Percentiles rank a stretch among this genome's conserved stretches.
Conservation (phyloP, 2,329 filamentous ascomycete genomes). For the Sordariomycetes sp. region DNA sequence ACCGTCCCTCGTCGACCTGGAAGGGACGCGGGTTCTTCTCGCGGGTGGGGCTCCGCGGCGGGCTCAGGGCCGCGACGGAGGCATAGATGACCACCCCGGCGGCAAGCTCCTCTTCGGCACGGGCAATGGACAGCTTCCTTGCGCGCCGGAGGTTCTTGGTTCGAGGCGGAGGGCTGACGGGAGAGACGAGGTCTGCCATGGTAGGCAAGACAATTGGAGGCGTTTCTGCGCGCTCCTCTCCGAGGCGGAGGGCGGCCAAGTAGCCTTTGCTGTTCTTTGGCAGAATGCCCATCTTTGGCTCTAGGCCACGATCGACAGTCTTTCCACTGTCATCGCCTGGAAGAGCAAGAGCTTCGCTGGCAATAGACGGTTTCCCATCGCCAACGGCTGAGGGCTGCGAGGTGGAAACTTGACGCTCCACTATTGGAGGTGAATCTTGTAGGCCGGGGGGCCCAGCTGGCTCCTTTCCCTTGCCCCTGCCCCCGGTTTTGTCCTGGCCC, state of each 20-base stretch:
- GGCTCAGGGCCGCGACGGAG: conserved; percentile 31
- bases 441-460: not conserved
- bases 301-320: not conserved
- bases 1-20: not conserved
- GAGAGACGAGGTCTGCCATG: conserved; percentile 18
- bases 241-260: conserved; percentile 4
- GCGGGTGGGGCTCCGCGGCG: conserved; percentile 16
- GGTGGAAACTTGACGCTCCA: conserved; percentile 7
- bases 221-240: conserved; percentile 20
- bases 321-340: not conserved
- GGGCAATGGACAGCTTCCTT: conserved; percentile 27
- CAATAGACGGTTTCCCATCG: conserved; percentile 5
- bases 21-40: not conserved
- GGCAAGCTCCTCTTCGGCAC: conserved; percentile 38
- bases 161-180: conserved; percentile 24
- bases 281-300: not conserved
- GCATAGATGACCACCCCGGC: conserved; percentile 41
- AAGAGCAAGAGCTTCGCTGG: not conserved
- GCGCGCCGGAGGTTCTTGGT: conserved; percentile 29
- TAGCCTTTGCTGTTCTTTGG: not conserved
- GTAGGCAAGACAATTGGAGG: conserved; percentile 34
- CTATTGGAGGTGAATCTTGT: conserved; percentile 1
- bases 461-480: not conserved
- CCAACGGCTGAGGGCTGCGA: conserved; percentile 10
- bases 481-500: not conserved